These are phyloP conservation scores for Periconia digitata DNA, from an alignment of 2,329 filamentous ascomycete genomes.

Conservation along the genomic window DNA sequence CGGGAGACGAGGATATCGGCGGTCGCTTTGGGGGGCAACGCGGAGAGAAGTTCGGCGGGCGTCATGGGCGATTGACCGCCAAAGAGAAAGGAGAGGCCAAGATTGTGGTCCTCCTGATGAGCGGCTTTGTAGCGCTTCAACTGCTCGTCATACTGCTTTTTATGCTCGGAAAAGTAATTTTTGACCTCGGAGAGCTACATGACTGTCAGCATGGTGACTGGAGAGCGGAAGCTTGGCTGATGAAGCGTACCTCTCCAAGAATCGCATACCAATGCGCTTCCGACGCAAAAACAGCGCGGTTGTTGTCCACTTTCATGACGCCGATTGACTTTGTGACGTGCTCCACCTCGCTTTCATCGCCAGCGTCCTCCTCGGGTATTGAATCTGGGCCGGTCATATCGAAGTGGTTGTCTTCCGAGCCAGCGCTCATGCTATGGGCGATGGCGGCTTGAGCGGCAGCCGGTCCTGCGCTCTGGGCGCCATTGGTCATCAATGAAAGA, in stretches of 20 bases:
- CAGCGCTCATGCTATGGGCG: conserved; percentile 48
- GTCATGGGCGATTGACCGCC: conserved; percentile 69
- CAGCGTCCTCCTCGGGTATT: conserved; percentile 54
- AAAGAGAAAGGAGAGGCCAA: conserved; percentile 76
- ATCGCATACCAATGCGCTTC: conserved; percentile 58
- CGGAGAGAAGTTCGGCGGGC: conserved; percentile 74
- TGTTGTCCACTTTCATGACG: conserved; percentile 56
- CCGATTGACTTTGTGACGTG: conserved; percentile 54
- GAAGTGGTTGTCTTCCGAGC: conserved; percentile 42
- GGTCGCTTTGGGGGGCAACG: conserved; percentile 77
- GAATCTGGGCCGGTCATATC: conserved; percentile 62
- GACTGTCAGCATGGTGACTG: too few species aligned
- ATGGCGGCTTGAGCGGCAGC: conserved; percentile 62
- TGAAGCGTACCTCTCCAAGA: too few species aligned
- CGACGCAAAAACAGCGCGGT: conserved; percentile 51
- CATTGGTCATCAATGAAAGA: conserved; percentile 90
- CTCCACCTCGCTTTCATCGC: conserved; percentile 65
- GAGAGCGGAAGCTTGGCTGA: too few species aligned
- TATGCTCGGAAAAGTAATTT: conserved; percentile 82
- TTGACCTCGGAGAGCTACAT: conserved; percentile 93
- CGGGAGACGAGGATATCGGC: conserved; percentile 84
- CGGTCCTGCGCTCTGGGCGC: conserved; percentile 62
- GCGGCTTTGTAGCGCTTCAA: conserved; percentile 73
- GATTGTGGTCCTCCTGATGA: conserved; percentile 59
- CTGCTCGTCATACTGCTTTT: conserved; percentile 84